Percentiles rank a stretch among this genome's conserved stretches.
phyloP scores from a whole-genome alignment of 202 grass and related monocot genomes.

The Musa balbisiana region DNA sequence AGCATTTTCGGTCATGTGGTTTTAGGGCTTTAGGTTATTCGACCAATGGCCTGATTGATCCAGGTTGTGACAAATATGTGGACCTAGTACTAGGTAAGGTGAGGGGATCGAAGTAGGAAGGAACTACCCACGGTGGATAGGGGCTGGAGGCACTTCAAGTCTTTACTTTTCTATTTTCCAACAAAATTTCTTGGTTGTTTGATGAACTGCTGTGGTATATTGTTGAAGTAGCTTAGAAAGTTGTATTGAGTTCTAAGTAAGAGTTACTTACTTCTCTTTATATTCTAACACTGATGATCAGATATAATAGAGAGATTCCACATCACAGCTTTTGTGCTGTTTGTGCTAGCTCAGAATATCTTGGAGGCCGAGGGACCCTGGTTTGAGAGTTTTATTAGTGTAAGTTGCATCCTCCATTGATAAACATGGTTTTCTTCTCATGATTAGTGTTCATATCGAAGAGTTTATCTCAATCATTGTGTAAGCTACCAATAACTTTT shows the following conservation, averaged over 20 bases:
- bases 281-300: conserved; percentile 29
- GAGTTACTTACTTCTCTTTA: conserved; percentile 5
- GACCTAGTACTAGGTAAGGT: not conserved
- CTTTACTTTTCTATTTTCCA: not conserved
- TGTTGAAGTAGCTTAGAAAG: not conserved
- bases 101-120: too few species aligned
- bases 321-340: conserved; percentile 82
- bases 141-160: too few species aligned
- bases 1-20: not conserved
- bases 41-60: not conserved
- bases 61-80: not conserved
- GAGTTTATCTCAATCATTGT: not conserved
- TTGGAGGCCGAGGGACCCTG: conserved; percentile 93
- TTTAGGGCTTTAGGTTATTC: too few species aligned
- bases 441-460: too few species aligned
- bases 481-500: conserved; percentile 26
- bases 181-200: not conserved
- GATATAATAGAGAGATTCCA: conserved; percentile 95
- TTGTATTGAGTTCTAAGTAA: not conserved
- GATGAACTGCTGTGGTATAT: not conserved
- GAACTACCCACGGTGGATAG: too few species aligned
- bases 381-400: conserved; percentile 70
- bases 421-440: not conserved
- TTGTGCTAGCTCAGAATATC: conserved; percentile 98
- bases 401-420: conserved; percentile 32